Evolutionary conservation across 192 early-diverging fungal genomes (phyloP), one percentile per base, ranked within the genome.

Genomic region (Backusella australiensis): DNA sequence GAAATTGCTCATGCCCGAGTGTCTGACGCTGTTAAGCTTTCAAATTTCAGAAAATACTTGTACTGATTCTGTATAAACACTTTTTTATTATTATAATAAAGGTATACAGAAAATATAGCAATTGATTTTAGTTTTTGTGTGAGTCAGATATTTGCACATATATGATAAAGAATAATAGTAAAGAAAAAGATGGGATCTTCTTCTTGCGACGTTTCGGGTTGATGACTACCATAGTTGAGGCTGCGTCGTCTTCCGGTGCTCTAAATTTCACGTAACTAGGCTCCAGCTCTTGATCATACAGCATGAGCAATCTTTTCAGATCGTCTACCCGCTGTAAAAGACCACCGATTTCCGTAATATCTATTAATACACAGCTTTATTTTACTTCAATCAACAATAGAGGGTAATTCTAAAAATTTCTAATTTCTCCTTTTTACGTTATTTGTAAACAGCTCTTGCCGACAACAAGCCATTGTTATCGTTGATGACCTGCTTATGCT

Each of bases 401-500:
- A 32, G 32, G 6, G 9, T 59, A 19, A 32, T 78, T 78, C 89
- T 86, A 91, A 5, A 32, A 3, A 91, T 84, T 69, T 90, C 89
- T 11, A 90, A 41, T 42, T 87, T 82, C 49, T 23, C 23, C 23
- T 23, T 23, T 23, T 23, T 23, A 23, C 56, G 29, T 75, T 83
- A 82, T 32, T 83, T 81, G 39, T 82, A 79, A 59, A 85, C 86
- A 17, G 82, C 83, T 76, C 86, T 88, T 41, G 90, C 90, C 77
- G 94, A 87, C 66, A 93, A 86, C 77, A 93, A 90, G 80, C 97
- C 96, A 34, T 96, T 95, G 36, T 98, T 90, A 78, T 96, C 95
- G n/a, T 89, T 91, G 88, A 98, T 93, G 49, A 91, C 81, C 19
- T 95, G 88, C 79, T 93, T 85, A 77, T 93, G 89, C 36, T 89